These are phyloP conservation scores for Ophiognomonia clavigignenti-juglandacearum DNA, from an alignment of 2,329 filamentous ascomycete genomes.

Conservation along the genomic window DNA sequence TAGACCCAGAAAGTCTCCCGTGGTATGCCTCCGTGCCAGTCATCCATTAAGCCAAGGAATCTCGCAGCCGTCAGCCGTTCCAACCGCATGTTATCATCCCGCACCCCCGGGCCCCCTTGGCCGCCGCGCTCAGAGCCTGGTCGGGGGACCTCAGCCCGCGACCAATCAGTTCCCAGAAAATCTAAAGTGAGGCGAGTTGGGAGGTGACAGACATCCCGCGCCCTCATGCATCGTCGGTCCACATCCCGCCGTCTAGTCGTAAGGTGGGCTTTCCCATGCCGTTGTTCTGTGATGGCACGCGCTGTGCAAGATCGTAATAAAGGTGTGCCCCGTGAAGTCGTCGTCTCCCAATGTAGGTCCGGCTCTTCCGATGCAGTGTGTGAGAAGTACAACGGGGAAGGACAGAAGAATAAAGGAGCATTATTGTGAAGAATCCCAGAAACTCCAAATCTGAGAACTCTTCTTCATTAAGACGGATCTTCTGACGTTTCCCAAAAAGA, in stretches of 20 bases:
- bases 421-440: conserved; percentile 12
- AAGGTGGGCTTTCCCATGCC: not conserved
- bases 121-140: no score
- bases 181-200: conserved; percentile 6
- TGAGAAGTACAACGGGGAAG: not conserved
- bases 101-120: no score
- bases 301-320: conserved; percentile 4
- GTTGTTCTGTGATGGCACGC: not conserved
- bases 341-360: no score
- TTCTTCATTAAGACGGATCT: no score
- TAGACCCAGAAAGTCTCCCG: conserved; percentile 2
- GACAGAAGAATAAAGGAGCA: no score
- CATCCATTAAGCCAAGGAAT: no score
- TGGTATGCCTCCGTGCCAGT: no score
- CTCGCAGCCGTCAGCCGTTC: no score
- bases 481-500: conserved; percentile 5
- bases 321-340: no score
- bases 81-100: no score
- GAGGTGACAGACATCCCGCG: conserved; percentile 1
- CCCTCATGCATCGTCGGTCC: conserved; percentile 7
- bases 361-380: conserved; percentile 5
- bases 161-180: no score
- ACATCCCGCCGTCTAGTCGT: conserved; percentile 7
- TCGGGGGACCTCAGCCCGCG: no score
- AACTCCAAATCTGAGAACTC: conserved; percentile 1